These are phyloP conservation scores for Blastocystis sp. DNA, from an alignment of 352 stramenopile species.

Conservation along the genomic window DNA sequence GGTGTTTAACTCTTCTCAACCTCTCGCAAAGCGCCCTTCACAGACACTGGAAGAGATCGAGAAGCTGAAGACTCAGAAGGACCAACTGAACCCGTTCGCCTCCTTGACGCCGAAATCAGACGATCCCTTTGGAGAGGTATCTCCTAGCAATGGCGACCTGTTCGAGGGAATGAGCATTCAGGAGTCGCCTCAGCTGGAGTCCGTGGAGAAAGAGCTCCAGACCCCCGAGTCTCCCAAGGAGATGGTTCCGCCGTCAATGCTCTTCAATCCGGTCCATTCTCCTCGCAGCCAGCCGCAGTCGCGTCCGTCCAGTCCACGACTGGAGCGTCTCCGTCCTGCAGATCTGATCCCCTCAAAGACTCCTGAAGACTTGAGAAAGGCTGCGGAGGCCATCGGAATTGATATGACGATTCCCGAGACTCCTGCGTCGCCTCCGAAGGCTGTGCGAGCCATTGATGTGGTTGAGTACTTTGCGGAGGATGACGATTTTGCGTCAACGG, in stretches of 20 bases:
- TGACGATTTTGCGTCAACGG: neutral
- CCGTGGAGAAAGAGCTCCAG: no score
- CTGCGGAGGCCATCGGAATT: neutral
- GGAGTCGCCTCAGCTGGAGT: neutral
- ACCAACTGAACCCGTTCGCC: neutral
- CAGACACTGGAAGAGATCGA: neutral
- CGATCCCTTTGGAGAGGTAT: neutral
- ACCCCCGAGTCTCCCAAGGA: no score
- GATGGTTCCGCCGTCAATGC: neutral
- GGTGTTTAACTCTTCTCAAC: neutral
- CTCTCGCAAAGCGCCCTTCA: neutral
- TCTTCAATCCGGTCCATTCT: neutral
- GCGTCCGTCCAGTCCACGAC: no score
- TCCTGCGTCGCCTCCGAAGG: neutral
- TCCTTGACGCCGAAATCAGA: neutral
- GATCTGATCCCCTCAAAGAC: neutral
- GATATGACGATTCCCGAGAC: neutral
- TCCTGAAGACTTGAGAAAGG: neutral
- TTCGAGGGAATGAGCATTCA: neutral
- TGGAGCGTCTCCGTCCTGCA: neutral
- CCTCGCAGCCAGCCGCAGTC: neutral
- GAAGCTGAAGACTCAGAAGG: neutral
- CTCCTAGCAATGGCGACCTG: neutral
- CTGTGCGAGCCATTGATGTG: neutral
- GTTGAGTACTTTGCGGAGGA: slow-evolving; percentile 17